Percentiles rank a stretch among this genome's conserved stretches.
These are phyloP conservation scores for Porpolomopsis calyptriformis DNA, from an alignment of 768 basidiomycete species.

Conservation along the genomic window DNA sequence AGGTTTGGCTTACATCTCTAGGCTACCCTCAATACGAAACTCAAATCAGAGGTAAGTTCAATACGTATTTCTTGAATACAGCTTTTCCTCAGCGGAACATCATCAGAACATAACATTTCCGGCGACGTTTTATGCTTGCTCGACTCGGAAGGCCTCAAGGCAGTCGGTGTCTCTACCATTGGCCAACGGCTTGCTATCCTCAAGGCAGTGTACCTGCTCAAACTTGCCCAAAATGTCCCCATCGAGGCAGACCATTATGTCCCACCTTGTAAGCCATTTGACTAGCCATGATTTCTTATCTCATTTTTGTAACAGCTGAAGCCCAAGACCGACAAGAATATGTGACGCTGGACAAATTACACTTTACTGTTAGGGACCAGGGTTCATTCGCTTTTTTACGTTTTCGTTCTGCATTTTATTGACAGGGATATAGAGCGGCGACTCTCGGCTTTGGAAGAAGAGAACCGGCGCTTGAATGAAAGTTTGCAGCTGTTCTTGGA, in stretches of 20 bases:
- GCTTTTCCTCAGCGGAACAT: slow-evolving; percentile 1
- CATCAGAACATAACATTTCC: slow-evolving; percentile 78
- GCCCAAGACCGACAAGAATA: slow-evolving; percentile 40
- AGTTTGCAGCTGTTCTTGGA: slow-evolving; percentile 56
- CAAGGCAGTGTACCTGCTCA: slow-evolving; percentile 84
- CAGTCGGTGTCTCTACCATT: slow-evolving; percentile 78
- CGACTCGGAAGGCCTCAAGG: slow-evolving; percentile 75
- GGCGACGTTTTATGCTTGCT: slow-evolving; percentile 83
- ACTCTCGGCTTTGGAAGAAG: slow-evolving; percentile 60
- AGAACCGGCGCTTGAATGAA: slow-evolving; percentile 60
- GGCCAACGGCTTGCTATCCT: slow-evolving; percentile 89
- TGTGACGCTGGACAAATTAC: slow-evolving; percentile 55
- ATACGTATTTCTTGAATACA: slow-evolving; percentile 9
- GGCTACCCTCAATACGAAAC: slow-evolving; percentile 81
- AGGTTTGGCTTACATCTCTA: slow-evolving; percentile 62
- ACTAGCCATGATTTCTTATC: not conserved
- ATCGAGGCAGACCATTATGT: slow-evolving; percentile 80
- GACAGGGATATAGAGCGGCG: slow-evolving; percentile 43
- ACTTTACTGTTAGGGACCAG: slow-evolving; percentile 62
- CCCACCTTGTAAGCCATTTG: slow-evolving; percentile 63
- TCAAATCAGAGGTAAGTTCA: slow-evolving; percentile 58
- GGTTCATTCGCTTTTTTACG: slow-evolving; percentile 31
- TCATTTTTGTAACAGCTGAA: slow-evolving; percentile 18
- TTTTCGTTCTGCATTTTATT: slow-evolving; percentile 1
- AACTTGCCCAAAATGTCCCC: slow-evolving; percentile 72